Percentiles rank a stretch among this genome's conserved stretches.
Evolutionary conservation across 2,329 filamentous ascomycete species (phyloP).

Genomic region (Cladophialophora carrionii): DNA sequence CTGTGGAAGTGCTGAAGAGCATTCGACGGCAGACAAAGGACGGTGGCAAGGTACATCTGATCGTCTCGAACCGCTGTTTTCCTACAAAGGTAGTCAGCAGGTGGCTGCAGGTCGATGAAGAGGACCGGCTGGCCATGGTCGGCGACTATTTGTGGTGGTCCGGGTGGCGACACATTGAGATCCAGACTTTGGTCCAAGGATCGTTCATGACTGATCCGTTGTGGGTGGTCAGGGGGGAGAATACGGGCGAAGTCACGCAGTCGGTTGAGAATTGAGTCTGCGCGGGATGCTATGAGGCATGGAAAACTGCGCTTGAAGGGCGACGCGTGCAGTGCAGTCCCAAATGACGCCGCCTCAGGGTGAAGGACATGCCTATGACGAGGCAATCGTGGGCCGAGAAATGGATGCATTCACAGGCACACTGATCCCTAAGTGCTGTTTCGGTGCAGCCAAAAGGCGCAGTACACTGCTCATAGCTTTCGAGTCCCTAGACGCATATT

Average conservation of each 20-base stretch:
- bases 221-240: constrained; percentile 50
- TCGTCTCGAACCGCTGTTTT: constrained; percentile 58
- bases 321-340: background rate
- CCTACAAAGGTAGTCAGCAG: constrained; percentile 56
- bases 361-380: background rate
- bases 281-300: background rate
- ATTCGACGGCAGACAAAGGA: constrained; percentile 47
- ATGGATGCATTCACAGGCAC: background rate
- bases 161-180: constrained; percentile 58
- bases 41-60: constrained; percentile 55
- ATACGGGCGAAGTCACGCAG: constrained; percentile 6
- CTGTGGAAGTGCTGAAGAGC: constrained; percentile 51
- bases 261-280: background rate
- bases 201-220: constrained; percentile 48
- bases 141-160: constrained; percentile 57
- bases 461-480: background rate
- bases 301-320: background rate
- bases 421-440: background rate
- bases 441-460: background rate
- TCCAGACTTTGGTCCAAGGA: constrained; percentile 50
- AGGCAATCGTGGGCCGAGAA: no score
- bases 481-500: background rate
- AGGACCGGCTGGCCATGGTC: constrained; percentile 54
- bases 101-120: constrained; percentile 54
- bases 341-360: background rate